Percentiles rank a stretch among this genome's conserved stretches.
These are phyloP conservation scores for Carex arenaria DNA, from an alignment of 202 grass and related monocot species.

Conservation along the genomic window DNA sequence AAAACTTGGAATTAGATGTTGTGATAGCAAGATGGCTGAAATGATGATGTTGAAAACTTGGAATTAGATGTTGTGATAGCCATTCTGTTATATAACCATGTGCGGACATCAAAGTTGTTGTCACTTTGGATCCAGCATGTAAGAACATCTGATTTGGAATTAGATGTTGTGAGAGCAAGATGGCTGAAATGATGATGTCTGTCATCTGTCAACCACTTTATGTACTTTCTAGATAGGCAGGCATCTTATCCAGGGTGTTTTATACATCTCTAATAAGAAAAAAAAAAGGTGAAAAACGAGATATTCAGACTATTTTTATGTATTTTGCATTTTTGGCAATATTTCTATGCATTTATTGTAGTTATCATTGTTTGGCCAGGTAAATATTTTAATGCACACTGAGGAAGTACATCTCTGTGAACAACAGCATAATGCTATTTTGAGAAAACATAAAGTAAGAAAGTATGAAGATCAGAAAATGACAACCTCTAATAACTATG, in stretches of 20 bases:
- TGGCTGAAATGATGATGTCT: background rate
- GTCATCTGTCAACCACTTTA: background rate
- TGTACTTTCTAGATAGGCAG: background rate
- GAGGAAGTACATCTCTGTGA: background rate
- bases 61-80: too few relatives aligned
- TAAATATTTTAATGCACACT: slow-evolving; percentile 35
- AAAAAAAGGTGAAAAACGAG: background rate
- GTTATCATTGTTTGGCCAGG: slow-evolving; percentile 18
- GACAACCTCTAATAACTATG: slow-evolving; percentile 9
- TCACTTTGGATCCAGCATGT: background rate
- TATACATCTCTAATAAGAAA: background rate
- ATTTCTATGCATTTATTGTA: background rate
- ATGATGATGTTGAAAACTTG: background rate
- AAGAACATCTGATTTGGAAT: background rate
- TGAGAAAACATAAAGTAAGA: slow-evolving; percentile 5
- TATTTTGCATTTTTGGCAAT: background rate
- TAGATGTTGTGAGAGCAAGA: background rate
- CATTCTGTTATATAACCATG: too few relatives aligned
- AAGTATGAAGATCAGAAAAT: background rate
- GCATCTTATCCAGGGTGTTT: background rate
- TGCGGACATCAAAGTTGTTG: background rate
- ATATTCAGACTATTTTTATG: background rate
- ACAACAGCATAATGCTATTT: background rate
- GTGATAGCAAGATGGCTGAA: background rate
- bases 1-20: too few relatives aligned